Evolutionary conservation across 371 early-diverging fungal genomes (phyloP).

Genomic region (Funneliformis caledonium): DNA sequence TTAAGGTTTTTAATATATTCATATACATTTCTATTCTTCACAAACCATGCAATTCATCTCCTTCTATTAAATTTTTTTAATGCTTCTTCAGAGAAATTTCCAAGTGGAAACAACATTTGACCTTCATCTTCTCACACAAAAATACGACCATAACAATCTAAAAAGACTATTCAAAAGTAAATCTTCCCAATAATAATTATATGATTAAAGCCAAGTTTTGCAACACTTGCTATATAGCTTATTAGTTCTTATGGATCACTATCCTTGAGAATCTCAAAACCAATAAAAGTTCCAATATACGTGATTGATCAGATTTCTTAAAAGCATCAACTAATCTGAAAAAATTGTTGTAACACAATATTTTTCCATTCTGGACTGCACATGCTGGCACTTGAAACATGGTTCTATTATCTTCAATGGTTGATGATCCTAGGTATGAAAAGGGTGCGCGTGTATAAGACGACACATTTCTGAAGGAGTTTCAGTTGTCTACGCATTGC

Average conservation of each 20-base stretch:
- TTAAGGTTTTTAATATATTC: too few species aligned
- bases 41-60: too few species aligned
- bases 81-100: slow-evolving; percentile 16
- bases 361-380: too few species aligned
- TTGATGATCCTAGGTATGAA: too few species aligned
- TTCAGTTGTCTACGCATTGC: neutral
- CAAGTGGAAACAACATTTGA: slow-evolving; percentile 15
- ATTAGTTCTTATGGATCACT: slow-evolving; percentile 23
- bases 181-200: slow-evolving; percentile 22
- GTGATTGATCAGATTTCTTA: too few species aligned
- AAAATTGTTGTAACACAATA: too few species aligned
- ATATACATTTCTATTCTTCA: too few species aligned
- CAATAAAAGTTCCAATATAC: too few species aligned
- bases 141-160: slow-evolving; percentile 16
- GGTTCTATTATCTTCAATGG: too few species aligned
- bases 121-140: neutral
- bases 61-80: too few species aligned
- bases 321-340: too few species aligned
- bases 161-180: slow-evolving; percentile 14
- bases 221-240: slow-evolving; percentile 6
- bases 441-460: neutral
- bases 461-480: neutral
- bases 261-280: neutral
- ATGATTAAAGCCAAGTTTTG: slow-evolving; percentile 21
- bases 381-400: too few species aligned